Conservation (phyloP, 345 rosid genomes). For the Populus simonii region DNA sequence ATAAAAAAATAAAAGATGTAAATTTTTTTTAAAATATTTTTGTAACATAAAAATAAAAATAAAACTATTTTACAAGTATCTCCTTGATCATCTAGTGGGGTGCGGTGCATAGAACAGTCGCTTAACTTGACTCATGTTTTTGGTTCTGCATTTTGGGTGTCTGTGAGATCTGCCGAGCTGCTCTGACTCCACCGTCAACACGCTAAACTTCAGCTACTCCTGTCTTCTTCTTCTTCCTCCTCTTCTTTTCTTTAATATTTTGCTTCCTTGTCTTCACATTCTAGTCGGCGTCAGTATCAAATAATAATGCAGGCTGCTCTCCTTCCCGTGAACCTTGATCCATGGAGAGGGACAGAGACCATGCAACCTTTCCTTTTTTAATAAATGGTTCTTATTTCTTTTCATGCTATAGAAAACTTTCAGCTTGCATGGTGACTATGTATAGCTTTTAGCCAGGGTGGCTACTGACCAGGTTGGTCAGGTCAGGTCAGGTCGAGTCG, state of each 20-base stretch:
- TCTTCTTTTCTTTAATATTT: neutral
- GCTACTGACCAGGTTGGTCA: too few relatives aligned
- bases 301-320: neutral
- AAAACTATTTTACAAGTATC: too few relatives aligned
- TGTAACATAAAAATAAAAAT: too few relatives aligned
- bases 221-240: too few relatives aligned
- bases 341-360: neutral
- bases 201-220: neutral
- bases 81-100: too few relatives aligned
- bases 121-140: neutral
- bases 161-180: neutral
- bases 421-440: neutral
- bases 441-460: neutral
- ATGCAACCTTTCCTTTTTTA: neutral
- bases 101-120: too few relatives aligned
- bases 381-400: neutral
- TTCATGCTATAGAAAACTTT: neutral
- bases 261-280: neutral
- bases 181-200: neutral
- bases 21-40: too few relatives aligned
- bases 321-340: neutral
- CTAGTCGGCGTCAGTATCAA: neutral
- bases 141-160: neutral
- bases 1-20: too few relatives aligned
- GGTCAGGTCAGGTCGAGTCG: too few relatives aligned